These are phyloP conservation scores for Blastocystis hominis DNA, from an alignment of 352 stramenopile species.

Conservation along the genomic window DNA sequence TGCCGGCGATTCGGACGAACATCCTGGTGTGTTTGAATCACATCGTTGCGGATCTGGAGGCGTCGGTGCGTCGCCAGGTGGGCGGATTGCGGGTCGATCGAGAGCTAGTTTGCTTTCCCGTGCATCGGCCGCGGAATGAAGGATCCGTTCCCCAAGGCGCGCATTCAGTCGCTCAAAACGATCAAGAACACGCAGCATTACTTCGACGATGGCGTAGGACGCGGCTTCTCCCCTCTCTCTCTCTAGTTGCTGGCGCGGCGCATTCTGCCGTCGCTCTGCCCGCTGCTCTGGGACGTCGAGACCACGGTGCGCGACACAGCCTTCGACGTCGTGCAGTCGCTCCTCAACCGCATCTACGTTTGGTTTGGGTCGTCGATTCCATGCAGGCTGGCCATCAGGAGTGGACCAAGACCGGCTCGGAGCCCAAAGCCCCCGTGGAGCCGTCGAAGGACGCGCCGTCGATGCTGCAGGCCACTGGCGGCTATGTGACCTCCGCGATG, in stretches of 20 bases:
- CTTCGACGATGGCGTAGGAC: conserved; percentile 31
- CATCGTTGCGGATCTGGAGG: background rate
- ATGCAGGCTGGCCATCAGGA: conserved; percentile 9
- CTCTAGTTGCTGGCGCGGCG: conserved; percentile 35
- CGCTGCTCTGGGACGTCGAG: conserved; percentile 44
- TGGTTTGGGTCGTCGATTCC: background rate
- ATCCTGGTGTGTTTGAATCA: conserved; percentile 53
- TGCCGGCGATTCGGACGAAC: conserved; percentile 47
- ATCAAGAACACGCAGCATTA: conserved; percentile 55
- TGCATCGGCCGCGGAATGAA: conserved; percentile 31
- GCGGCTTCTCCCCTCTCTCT: background rate
- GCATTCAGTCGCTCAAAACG: conserved; percentile 54
- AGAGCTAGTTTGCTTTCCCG: conserved; percentile 31
- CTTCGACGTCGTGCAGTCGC: conserved; percentile 42
- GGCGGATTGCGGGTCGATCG: background rate
- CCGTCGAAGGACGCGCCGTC: background rate
- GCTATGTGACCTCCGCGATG: conserved; percentile 15
- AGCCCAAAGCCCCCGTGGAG: conserved; percentile 7
- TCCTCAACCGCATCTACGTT: conserved; percentile 48
- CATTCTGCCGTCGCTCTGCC: conserved; percentile 47
- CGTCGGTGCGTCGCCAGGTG: conserved; percentile 9
- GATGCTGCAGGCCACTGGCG: background rate
- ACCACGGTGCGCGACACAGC: background rate
- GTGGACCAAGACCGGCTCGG: conserved; percentile 20
- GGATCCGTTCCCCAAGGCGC: conserved; percentile 49